Evolutionary conservation across 2,329 filamentous ascomycete genomes (phyloP), one percentile per base, ranked within the genome.

Genomic region (Pseudocercospora pini-densiflorae): DNA sequence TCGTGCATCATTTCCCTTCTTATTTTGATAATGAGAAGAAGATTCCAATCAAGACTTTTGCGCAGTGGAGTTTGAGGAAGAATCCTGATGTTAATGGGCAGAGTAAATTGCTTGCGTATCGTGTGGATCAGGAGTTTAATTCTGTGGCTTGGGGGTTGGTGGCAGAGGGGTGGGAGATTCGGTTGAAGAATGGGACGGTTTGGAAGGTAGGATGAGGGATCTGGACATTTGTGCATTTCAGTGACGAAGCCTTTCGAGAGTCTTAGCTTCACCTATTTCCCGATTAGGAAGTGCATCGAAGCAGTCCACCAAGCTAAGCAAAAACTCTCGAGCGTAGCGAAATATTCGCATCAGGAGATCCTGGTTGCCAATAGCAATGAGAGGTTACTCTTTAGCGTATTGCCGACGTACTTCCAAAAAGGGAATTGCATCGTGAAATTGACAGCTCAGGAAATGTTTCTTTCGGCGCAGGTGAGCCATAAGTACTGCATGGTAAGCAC

Each of bases 251-350:
- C n/a, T n/a, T n/a, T n/a, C n/a, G n/a, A n/a, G n/a, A n/a, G n/a
- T n/a, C n/a, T n/a, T n/a, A n/a, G n/a, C 36, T 40, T 40, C 16
- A 64, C 55, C 55, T 64, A 16, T 27, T 64, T 23, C 62, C 45
- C 21, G 31, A 64, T 59, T 59, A 53, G 62, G 62, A 27, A 64
- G 53, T 47, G 62, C 24, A 64, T 64, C 62, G 62, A 24, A 24
- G 29, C n/a, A 29, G 4, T 29, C 27, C 27, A 7, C 4, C 4
- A 7, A 29, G 4, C 27, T 7, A 29, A 29, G 27, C n/a, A 29
- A 7, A 29, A 3, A 29, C 7, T 3, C 4, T 29, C 27, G 27
- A 29, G 27, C 27, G 27, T 29, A 29, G 27, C 10, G 31, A 33
- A 5, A 12, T n/a, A n/a, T n/a, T n/a, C n/a, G n/a, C n/a, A n/a